These are phyloP conservation scores for sunflower (Helianthus annuus) DNA, from an alignment of 129 eudicot genomes.

Conservation along the genomic window HanXRQr2.0-SUNRISE NC_035446.2:161168067-161168566, in stretches of 20 bases:
- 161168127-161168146: too few relatives aligned
- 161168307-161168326: conserved; percentile 31
- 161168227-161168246: neutral
- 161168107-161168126: too few relatives aligned
- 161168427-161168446: conserved; percentile 1
- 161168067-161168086: too few relatives aligned
- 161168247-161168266: conserved; percentile 26
- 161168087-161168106: too few relatives aligned
- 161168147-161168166: neutral
- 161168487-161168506: neutral
- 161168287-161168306: conserved; percentile 28
- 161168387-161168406: neutral
- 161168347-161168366: conserved; percentile 25
- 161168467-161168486: neutral
- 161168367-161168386: conserved; percentile 4
- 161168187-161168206: neutral
- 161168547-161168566: neutral
- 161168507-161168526: too few relatives aligned
- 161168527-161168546: neutral
- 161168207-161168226: conserved; percentile 11
- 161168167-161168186: neutral
- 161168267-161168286: neutral
- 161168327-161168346: conserved; percentile 25
- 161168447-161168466: neutral
- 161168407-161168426: conserved; percentile 5